Base-by-base conservation (phyloP, 1,284 basidiomycete genomes). In the Cryptococcus sp. region DNA sequence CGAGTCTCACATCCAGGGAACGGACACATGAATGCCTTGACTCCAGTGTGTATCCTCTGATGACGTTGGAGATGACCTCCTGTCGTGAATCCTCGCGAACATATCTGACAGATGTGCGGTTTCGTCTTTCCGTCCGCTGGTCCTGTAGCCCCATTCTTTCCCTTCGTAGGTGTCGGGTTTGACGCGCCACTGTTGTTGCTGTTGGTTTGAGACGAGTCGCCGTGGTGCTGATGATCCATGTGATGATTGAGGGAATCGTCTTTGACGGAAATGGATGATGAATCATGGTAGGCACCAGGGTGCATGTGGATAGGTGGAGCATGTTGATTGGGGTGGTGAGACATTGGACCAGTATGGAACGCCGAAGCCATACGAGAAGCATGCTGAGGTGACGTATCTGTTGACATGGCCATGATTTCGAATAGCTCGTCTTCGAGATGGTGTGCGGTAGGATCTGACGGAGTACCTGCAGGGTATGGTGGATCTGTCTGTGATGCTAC, bases 21-120 rank as follows among this genome's bases (percentile, higher is more conserved):
- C 7, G 71, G 72, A 55, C 70, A 74, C 56, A 68, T 70, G 64
- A 72, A 72, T 24, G 70, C 72, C 63, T 73, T 74, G 46, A 73
- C 72, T 40, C 72, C 70, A 2, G 70, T 72, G 50, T 73, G 72
- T 39, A 74, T 74, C 55, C 70, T 52, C 56, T 71, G 70, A 59
- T 73, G 70, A 42, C 72, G 55, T 54, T 73, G 70, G 42, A 74
- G 50, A 58, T 74, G 72, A 2, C 72, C 72, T 7, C 70, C 70
- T 7, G 71, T 72, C 23, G 72, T 72, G 53, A 73, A 74, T 1
- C 64, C 69, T 36, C 69, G 55, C 41, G 66, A 56, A 53, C 70
- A 73, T 36, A 67, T 66, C 24, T 61, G 63, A 52, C 72, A 73
- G n/a, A 69, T 56, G 53, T 74, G 72, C 14, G 72, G 70, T 55